These are phyloP conservation scores for Salix suchowensis DNA, from an alignment of 345 rosid species.

Conservation along the genomic window DNA sequence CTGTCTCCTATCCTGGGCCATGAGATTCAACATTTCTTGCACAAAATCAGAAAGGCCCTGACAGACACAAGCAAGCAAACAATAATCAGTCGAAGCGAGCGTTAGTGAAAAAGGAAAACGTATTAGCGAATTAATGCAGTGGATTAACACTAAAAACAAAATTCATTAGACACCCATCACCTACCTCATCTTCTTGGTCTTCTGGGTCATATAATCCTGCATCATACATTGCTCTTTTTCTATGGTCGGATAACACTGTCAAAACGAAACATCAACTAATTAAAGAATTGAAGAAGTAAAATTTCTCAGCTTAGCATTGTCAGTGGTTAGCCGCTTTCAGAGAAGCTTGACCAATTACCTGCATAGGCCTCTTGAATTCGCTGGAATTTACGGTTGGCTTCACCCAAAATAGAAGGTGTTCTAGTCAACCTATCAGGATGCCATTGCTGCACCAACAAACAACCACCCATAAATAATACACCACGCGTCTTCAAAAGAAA, in stretches of 20 bases:
- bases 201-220: conserved; percentile 41
- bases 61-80: neutral
- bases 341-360: conserved; percentile 15
- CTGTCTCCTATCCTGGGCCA: conserved; percentile 42
- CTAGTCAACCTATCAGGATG: conserved; percentile 58
- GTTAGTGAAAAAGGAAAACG: neutral
- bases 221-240: conserved; percentile 47
- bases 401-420: conserved; percentile 35
- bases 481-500: neutral
- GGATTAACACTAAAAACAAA: neutral
- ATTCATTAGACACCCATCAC: neutral
- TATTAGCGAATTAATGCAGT: neutral
- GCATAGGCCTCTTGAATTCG: conserved; percentile 62
- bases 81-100: neutral
- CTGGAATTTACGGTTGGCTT: conserved; percentile 54
- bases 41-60: conserved; percentile 55
- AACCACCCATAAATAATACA: neutral
- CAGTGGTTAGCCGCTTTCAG: neutral
- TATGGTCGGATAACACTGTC: conserved; percentile 44
- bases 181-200: conserved; percentile 49
- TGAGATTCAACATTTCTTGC: conserved; percentile 43
- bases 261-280: neutral
- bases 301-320: neutral
- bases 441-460: conserved; percentile 40
- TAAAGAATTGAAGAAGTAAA: neutral